These are phyloP conservation scores for Cryphonectria carpinicola DNA, from an alignment of 2,329 filamentous ascomycete species.

Conservation along the genomic window DNA sequence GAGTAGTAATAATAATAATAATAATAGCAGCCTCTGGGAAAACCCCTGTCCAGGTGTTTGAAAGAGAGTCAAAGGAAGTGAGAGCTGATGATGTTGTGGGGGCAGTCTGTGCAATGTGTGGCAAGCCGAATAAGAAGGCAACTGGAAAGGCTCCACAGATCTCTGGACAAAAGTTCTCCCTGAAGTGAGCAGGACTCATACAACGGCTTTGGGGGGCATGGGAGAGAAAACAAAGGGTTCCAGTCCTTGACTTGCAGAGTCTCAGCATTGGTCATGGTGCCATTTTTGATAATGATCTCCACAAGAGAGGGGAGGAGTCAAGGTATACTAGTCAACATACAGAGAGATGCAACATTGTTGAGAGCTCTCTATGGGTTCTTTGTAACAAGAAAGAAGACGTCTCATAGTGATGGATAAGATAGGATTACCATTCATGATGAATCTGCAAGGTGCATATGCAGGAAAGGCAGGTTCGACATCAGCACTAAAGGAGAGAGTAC, in stretches of 20 bases:
- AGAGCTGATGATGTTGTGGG: neutral
- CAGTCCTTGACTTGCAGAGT: too few relatives aligned
- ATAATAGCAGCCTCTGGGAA: neutral
- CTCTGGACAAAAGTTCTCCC: conserved; percentile 63
- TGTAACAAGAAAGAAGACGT: neutral
- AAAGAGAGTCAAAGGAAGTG: conserved; percentile 11
- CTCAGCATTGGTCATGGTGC: neutral
- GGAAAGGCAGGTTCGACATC: neutral
- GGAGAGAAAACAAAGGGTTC: neutral
- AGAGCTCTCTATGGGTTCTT: neutral
- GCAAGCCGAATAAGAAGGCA: conserved; percentile 59
- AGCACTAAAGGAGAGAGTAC: neutral
- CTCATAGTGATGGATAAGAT: neutral
- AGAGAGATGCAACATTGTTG: neutral
- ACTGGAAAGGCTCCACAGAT: conserved; percentile 57
- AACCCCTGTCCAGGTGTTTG: neutral
- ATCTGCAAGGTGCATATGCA: too few relatives aligned
- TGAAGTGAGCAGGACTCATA: conserved; percentile 51
- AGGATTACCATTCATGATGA: neutral
- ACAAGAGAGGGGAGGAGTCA: neutral
- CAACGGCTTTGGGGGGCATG: neutral
- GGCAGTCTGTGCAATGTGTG: conserved; percentile 65
- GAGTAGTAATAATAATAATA: conserved; percentile 37
- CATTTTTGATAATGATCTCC: neutral
- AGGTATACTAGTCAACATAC: neutral